phyloP scores from a whole-genome alignment of 2,329 filamentous ascomycete species.

The Zasmidium cellare region DNA sequence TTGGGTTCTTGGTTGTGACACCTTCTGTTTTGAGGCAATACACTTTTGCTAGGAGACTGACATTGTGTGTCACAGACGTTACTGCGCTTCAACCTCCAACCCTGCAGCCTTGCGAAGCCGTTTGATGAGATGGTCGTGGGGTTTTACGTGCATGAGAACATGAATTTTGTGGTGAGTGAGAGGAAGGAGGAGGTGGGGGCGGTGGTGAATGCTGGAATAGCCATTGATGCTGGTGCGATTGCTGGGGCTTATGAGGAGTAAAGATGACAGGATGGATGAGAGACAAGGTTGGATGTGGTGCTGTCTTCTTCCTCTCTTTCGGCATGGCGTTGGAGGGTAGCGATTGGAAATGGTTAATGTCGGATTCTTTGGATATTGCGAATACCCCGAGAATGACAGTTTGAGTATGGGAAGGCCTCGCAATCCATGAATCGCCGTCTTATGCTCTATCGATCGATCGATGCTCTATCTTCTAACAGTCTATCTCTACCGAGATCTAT shows the following conservation, averaged over 20 bases:
- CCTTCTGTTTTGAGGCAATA: neutral
- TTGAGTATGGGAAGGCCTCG: no score
- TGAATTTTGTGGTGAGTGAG: conserved; percentile 39
- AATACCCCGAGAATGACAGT: neutral
- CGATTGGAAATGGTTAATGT: neutral
- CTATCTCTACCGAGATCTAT: neutral
- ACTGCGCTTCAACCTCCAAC: conserved; percentile 39
- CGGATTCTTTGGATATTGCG: neutral
- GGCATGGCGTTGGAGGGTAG: conserved; percentile 1
- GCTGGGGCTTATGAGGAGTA: conserved; percentile 17
- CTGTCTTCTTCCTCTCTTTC: no score
- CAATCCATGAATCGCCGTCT: no score
- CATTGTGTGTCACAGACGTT: conserved; percentile 28
- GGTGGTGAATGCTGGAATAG: neutral
- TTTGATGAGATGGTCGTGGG: conserved; percentile 39
- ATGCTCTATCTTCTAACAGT: no score
- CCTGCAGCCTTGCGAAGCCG: conserved; percentile 37
- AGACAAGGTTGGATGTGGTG: no score
- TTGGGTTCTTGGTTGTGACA: neutral
- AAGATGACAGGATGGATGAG: neutral
- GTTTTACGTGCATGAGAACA: conserved; percentile 39
- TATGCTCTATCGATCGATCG: neutral
- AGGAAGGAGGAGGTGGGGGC: conserved; percentile 16
- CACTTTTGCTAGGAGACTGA: neutral
- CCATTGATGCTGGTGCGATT: conserved; percentile 19